Percentiles rank a stretch among this genome's conserved stretches.
These are phyloP conservation scores for Pythium dissotocum DNA, from an alignment of 352 stramenopile genomes.

Conservation along the genomic window DNA sequence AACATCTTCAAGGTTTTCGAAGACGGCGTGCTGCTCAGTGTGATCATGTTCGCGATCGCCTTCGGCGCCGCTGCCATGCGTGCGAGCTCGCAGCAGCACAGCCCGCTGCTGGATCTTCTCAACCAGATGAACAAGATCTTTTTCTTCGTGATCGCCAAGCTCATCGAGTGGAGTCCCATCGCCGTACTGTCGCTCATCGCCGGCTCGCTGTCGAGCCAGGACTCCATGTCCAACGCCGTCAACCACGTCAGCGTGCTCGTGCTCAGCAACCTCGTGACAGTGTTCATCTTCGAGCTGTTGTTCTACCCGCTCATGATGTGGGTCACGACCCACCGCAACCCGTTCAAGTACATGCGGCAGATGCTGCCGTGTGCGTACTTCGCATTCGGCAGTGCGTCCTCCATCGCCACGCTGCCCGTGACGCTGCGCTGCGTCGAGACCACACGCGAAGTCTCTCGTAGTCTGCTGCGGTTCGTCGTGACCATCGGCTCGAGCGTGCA, in stretches of 20 bases:
- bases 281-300: slow-evolving; percentile 51
- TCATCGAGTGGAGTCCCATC: slow-evolving; percentile 66
- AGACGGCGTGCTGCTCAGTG: slow-evolving; percentile 50
- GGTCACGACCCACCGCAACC: slow-evolving; percentile 45
- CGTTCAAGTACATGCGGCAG: slow-evolving; percentile 56
- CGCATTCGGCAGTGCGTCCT: slow-evolving; percentile 66
- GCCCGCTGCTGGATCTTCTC: slow-evolving; percentile 53
- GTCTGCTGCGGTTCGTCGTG: slow-evolving; percentile 64
- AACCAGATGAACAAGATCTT: slow-evolving; percentile 78
- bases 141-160: slow-evolving; percentile 59
- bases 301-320: slow-evolving; percentile 61
- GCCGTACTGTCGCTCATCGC: slow-evolving; percentile 74
- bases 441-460: slow-evolving; percentile 56
- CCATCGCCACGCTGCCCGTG: slow-evolving; percentile 62
- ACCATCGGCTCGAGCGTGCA: slow-evolving; percentile 71
- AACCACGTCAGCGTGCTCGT: slow-evolving; percentile 61
- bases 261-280: slow-evolving; percentile 46
- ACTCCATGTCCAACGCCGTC: slow-evolving; percentile 41
- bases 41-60: slow-evolving; percentile 64
- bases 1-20: slow-evolving; percentile 68
- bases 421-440: slow-evolving; percentile 67
- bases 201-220: slow-evolving; percentile 53
- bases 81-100: slow-evolving; percentile 51
- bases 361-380: slow-evolving; percentile 70
- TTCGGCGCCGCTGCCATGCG: slow-evolving; percentile 61